Evolutionary conservation across 805 yeast genomes (phyloP), one percentile per base, ranked within the genome.

Genomic region (Wickerhamiella hasegawae): DNA sequence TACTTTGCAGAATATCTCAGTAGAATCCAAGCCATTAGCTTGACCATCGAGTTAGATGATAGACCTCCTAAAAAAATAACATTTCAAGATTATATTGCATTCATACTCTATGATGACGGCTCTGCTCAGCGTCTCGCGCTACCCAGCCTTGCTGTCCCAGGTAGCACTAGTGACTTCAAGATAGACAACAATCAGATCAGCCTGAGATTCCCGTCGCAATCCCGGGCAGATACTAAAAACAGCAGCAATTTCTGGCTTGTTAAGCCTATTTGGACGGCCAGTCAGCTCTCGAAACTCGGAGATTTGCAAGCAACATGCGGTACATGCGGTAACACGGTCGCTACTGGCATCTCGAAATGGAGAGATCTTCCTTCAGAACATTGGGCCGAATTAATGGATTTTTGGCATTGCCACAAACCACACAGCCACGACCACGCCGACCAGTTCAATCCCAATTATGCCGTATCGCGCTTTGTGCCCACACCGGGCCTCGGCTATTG

Each of bases 341-440:
- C 29, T 5, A 18, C 23, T 5, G 8, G 22, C n/a, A 18, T 21
- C 8, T 23, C 15, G 18, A 32, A 32, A 5, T 53, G 53, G 53
- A 46, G 50, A 33, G 80, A 80, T 26, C 69, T 87, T 74, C 98
- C 98, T 0, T 78, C 93, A 1, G 96, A 84, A 49, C 62, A 71
- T 33, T 87, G 98, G 98, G 72, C 77, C 11, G 98, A 87, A 52
- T 60, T 90, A 68, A 78, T 87, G 93, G 97, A 87, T 39, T 79
- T 78, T 44, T 87, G 98, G 98, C 96, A 87, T 53, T 87, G 98
- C 51, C 96, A 87, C 38, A 60, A 60, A 37, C 66, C 66, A 1
- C 41, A 41, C 24, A 31, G 40, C n/a, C 34, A 32, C 31, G 32
- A 41, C 23, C 32, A 30, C 31, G 20, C 33, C 25, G 22, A 22